phyloP scores from a whole-genome alignment of 257 asterid genomes.

The Lithospermum erythrorhizon region DNA sequence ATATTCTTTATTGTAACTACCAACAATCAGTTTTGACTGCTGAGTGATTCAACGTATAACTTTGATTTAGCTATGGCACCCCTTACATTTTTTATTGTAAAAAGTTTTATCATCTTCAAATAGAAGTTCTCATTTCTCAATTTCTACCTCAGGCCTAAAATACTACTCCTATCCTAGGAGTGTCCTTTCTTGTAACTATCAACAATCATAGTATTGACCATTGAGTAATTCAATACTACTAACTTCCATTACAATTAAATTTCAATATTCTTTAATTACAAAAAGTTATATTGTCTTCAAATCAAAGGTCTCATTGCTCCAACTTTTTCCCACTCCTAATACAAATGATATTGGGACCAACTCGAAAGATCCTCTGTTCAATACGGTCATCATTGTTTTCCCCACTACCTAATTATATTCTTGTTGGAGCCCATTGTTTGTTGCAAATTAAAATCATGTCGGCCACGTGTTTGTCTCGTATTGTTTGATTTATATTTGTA shows the following conservation, averaged over 20 bases:
- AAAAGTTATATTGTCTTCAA: background rate
- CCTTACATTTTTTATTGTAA: no score
- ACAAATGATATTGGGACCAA: constrained; percentile 22
- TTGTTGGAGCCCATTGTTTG: constrained; percentile 13
- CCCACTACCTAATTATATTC: background rate
- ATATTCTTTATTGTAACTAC: no score
- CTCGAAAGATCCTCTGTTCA: background rate
- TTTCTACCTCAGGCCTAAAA: background rate
- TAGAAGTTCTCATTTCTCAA: background rate
- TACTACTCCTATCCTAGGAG: background rate
- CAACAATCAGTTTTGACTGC: no score
- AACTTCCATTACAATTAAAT: no score
- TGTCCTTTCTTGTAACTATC: background rate
- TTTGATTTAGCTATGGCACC: no score
- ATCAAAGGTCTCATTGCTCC: constrained; percentile 19
- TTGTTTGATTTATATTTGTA: constrained; percentile 14
- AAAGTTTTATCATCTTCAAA: background rate
- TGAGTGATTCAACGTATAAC: no score
- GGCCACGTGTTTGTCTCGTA: constrained; percentile 36
- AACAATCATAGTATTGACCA: background rate
- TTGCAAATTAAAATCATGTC: constrained; percentile 29
- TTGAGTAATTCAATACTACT: background rate
- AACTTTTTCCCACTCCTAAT: constrained; percentile 19
- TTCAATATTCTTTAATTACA: background rate
- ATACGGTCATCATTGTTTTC: constrained; percentile 14